Conservation (phyloP, 805 yeast species). For the Jamesozyma hellenica region DNA sequence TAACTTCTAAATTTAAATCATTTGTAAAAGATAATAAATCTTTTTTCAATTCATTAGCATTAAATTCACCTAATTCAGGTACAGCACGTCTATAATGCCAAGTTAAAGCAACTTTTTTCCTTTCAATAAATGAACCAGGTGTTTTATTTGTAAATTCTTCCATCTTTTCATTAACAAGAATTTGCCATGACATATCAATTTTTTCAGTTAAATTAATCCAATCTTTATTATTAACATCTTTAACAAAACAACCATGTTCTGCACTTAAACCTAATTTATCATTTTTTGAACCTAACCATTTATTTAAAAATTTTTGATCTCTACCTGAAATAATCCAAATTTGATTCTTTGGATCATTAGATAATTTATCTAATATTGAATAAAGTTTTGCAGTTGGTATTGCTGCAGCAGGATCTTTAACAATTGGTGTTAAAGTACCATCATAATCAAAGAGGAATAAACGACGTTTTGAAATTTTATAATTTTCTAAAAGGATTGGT, state of each 20-base stretch:
- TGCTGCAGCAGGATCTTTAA: slow-evolving; percentile 95
- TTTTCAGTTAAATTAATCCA: slow-evolving; percentile 83
- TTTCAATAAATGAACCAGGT: slow-evolving; percentile 80
- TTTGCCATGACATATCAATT: slow-evolving; percentile 91
- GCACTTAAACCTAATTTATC: slow-evolving; percentile 75
- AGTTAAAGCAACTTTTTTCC: slow-evolving; percentile 85
- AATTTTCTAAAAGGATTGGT: slow-evolving; percentile 50
- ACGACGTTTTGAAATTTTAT: slow-evolving; percentile 52
- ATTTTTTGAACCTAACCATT: slow-evolving; percentile 69
- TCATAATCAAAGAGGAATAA: slow-evolving; percentile 90
- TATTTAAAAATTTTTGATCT: slow-evolving; percentile 79
- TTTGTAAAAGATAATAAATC: slow-evolving; percentile 54
- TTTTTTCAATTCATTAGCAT: slow-evolving; percentile 63
- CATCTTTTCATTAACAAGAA: slow-evolving; percentile 66
- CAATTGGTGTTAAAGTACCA: slow-evolving; percentile 95
- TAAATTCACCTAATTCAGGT: slow-evolving; percentile 84
- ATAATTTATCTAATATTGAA: slow-evolving; percentile 46
- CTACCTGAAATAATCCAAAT: slow-evolving; percentile 96
- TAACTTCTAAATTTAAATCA: slow-evolving; percentile 79
- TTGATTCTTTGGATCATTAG: slow-evolving; percentile 69
- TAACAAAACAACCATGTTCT: slow-evolving; percentile 95
- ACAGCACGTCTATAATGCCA: slow-evolving; percentile 97
- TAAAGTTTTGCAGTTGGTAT: slow-evolving; percentile 74
- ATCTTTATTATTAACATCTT: slow-evolving; percentile 46
- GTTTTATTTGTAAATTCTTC: slow-evolving; percentile 73